Percentiles rank a stretch among this genome's conserved stretches.
Conservation (phyloP, 169 alveolate genomes). For the Cryptosporidium ubiquitum region DNA sequence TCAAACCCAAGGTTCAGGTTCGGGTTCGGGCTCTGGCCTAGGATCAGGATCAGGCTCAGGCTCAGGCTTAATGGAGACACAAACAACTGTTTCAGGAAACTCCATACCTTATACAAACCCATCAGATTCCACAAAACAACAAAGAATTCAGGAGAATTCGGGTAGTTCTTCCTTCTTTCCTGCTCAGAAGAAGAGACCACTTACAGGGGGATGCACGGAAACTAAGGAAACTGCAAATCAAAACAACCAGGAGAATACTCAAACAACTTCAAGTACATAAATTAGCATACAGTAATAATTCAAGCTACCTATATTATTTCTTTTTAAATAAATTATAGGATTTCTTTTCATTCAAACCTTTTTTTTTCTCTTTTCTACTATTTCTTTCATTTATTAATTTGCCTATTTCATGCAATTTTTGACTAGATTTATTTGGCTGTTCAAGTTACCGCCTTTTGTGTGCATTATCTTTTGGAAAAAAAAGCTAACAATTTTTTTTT, state of each 20-base stretch:
- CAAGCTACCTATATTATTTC: background rate
- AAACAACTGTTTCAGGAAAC: background rate
- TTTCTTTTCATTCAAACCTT: background rate
- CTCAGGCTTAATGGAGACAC: background rate
- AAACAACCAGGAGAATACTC: background rate
- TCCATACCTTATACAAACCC: background rate
- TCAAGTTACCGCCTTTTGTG: slow-evolving; percentile 2
- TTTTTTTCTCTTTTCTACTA: background rate
- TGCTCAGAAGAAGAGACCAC: slow-evolving; percentile 4
- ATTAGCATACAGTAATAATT: background rate
- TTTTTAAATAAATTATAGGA: background rate
- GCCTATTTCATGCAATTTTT: too few species aligned
- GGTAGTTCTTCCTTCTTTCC: background rate
- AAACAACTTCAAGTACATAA: background rate
- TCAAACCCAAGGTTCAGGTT: background rate
- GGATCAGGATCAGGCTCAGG: background rate
- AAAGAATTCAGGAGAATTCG: background rate
- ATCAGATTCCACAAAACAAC: background rate
- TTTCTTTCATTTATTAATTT: too few species aligned
- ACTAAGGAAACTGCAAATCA: background rate
- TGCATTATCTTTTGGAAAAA: background rate
- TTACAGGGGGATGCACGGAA: background rate
- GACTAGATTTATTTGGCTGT: background rate
- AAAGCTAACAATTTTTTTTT: background rate
- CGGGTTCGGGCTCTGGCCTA: background rate